Evolutionary conservation across 2,329 filamentous ascomycete genomes (phyloP).

Genomic region (Hypoxylon sp.): DNA sequence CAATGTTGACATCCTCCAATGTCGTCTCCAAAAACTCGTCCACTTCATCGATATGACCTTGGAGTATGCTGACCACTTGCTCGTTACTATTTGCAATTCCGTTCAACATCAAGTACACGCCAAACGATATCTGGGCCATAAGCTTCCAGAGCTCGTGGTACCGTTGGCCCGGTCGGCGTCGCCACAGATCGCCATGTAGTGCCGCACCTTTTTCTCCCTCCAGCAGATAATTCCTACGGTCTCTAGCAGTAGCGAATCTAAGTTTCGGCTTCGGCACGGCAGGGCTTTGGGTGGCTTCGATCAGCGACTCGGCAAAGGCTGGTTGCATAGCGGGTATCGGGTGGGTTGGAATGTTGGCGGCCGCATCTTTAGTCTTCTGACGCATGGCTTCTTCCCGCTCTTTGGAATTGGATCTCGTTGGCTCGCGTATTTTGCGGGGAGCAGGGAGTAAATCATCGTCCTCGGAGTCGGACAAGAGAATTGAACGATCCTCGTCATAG

Average conservation of each 20-base stretch:
- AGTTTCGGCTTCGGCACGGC: constrained; percentile 66
- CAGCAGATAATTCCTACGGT: constrained; percentile 76
- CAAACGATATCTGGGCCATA: constrained; percentile 92
- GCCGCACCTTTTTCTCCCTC: constrained; percentile 78
- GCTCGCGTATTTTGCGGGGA: constrained; percentile 39
- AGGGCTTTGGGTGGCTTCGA: constrained; percentile 74
- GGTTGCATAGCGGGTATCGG: constrained; percentile 83
- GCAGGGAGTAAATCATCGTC: constrained; percentile 51
- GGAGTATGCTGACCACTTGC: constrained; percentile 89
- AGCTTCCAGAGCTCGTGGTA: constrained; percentile 93
- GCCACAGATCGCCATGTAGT: constrained; percentile 82
- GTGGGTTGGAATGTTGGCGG: constrained; percentile 66
- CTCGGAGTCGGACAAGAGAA: constrained; percentile 54
- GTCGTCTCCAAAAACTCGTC: constrained; percentile 91
- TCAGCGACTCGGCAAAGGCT: constrained; percentile 86
- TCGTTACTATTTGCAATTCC: constrained; percentile 89
- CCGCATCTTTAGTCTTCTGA: constrained; percentile 52
- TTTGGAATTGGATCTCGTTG: constrained; percentile 38
- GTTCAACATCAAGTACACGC: constrained; percentile 88
- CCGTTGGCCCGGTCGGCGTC: constrained; percentile 79
- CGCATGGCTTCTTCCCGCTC: constrained; percentile 48
- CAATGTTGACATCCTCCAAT: constrained; percentile 85
- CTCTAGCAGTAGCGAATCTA: constrained; percentile 69
- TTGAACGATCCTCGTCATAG: constrained; percentile 52
- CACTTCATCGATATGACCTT: constrained; percentile 93